Conservation (phyloP, 2,329 filamentous ascomycete genomes). For the Ophiocordyceps camponoti-floridani region DNA sequence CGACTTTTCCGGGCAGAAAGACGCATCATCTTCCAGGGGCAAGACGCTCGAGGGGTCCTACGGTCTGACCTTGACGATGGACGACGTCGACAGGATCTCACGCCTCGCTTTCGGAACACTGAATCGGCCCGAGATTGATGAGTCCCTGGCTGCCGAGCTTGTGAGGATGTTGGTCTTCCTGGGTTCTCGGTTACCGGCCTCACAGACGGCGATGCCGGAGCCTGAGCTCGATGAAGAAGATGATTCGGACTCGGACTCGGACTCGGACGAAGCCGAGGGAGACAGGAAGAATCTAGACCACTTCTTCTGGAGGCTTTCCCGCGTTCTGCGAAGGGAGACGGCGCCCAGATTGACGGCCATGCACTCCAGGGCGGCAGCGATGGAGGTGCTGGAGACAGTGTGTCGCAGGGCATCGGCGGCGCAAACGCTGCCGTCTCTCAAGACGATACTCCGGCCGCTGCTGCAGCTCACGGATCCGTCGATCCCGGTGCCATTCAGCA, state of each 20-base stretch:
- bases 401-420: slow-evolving; percentile 39
- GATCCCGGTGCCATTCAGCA: slow-evolving; percentile 53
- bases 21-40: slow-evolving; percentile 25
- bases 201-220: slow-evolving; percentile 19
- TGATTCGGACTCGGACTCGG: slow-evolving; percentile 20
- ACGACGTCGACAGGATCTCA: slow-evolving; percentile 44
- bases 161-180: slow-evolving; percentile 74
- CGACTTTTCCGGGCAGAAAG: slow-evolving; percentile 51
- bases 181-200: slow-evolving; percentile 33
- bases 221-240: slow-evolving; percentile 16
- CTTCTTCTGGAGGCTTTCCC: slow-evolving; percentile 61
- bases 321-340: slow-evolving; percentile 61
- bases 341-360: slow-evolving; percentile 44
- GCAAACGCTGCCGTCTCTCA: slow-evolving; percentile 43
- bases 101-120: slow-evolving; percentile 33
- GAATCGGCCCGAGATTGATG: slow-evolving; percentile 44
- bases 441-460: slow-evolving; percentile 40
- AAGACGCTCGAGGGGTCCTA: slow-evolving; percentile 50
- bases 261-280: slow-evolving; percentile 24
- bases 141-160: slow-evolving; percentile 60
- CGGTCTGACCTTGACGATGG: slow-evolving; percentile 48
- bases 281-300: slow-evolving; percentile 38
- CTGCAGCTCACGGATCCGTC: slow-evolving; percentile 71
- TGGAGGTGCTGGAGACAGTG: slow-evolving; percentile 57
- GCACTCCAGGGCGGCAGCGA: slow-evolving; percentile 55